These are phyloP conservation scores for Lasiosphaeria hispida DNA, from an alignment of 495 filamentous ascomycete species.

Conservation along the genomic window DNA sequence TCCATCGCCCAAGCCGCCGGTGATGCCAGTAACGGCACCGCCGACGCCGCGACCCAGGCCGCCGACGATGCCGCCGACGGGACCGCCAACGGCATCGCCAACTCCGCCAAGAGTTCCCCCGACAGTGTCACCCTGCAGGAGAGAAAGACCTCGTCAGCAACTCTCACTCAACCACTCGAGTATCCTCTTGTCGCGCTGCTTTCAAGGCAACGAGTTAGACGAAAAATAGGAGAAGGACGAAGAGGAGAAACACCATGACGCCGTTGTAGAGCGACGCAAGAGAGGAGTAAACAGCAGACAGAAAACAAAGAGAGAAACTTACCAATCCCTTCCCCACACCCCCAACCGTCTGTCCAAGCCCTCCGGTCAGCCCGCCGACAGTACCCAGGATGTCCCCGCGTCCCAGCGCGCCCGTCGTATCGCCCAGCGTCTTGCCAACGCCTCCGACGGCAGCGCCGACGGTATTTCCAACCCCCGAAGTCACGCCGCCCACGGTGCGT, in stretches of 20 bases:
- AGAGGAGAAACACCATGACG: not conserved
- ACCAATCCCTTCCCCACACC: conserved; percentile 24
- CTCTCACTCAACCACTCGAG: conserved; percentile 20
- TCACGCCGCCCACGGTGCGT: conserved; percentile 14
- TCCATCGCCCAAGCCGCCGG: conserved; percentile 23
- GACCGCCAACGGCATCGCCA: conserved; percentile 25
- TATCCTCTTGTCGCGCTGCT: conserved; percentile 6
- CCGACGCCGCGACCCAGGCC: conserved; percentile 24
- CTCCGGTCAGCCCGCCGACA: conserved; percentile 24
- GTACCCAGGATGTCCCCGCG: conserved; percentile 23
- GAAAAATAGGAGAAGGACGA: not conserved
- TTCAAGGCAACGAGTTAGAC: not conserved
- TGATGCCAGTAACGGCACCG: conserved; percentile 21
- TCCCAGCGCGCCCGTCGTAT: conserved; percentile 26
- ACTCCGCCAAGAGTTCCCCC: conserved; percentile 25
- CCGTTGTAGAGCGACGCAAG: not conserved
- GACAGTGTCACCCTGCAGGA: conserved; percentile 24
- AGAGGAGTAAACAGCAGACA: not conserved
- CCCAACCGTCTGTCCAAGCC: conserved; percentile 25
- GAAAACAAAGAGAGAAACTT: conserved; percentile 10
- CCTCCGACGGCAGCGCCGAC: conserved; percentile 6
- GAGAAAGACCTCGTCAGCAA: conserved; percentile 2
- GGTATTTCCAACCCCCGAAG: conserved; percentile 15
- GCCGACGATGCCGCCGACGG: conserved; percentile 25
- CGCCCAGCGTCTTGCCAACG: conserved; percentile 18